Conservation (phyloP, 192 early-diverging fungal species). For the Coemansia guatemalensis region DNA sequence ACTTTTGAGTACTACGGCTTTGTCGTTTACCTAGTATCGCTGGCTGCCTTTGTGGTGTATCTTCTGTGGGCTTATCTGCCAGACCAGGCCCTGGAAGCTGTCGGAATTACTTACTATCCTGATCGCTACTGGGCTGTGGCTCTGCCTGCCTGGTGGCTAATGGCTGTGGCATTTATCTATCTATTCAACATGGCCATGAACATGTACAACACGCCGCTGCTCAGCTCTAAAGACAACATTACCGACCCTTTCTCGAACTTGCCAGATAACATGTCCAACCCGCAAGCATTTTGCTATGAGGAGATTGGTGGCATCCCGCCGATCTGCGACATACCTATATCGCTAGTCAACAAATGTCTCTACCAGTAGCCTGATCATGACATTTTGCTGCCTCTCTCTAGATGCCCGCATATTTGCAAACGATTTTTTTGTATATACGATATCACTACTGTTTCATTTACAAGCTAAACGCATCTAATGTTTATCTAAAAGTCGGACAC, state of each 20-base stretch:
- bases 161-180: slow-evolving; percentile 71
- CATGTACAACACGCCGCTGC: slow-evolving; percentile 72
- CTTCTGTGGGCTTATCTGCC: slow-evolving; percentile 83
- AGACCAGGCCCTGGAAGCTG: slow-evolving; percentile 63
- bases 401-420: not conserved
- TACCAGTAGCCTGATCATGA: slow-evolving; percentile 51
- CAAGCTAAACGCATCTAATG: not conserved
- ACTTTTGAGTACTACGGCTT: slow-evolving; percentile 89
- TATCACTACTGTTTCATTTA: not conserved
- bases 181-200: slow-evolving; percentile 75
- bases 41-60: slow-evolving; percentile 74
- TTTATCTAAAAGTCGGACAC: slow-evolving; percentile 54
- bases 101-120: slow-evolving; percentile 86
- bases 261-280: slow-evolving; percentile 18
- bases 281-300: slow-evolving; percentile 25
- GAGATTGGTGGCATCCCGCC: slow-evolving; percentile 50
- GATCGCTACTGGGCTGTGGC: slow-evolving; percentile 82
- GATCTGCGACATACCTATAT: slow-evolving; percentile 55
- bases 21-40: slow-evolving; percentile 77
- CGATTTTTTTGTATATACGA: not conserved
- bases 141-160: slow-evolving; percentile 76
- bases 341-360: slow-evolving; percentile 69
- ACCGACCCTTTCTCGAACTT: slow-evolving; percentile 58
- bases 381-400: not conserved
- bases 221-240: slow-evolving; percentile 72